Base-by-base conservation (phyloP, 345 rosid genomes). In the Moringa oleifera region DNA sequence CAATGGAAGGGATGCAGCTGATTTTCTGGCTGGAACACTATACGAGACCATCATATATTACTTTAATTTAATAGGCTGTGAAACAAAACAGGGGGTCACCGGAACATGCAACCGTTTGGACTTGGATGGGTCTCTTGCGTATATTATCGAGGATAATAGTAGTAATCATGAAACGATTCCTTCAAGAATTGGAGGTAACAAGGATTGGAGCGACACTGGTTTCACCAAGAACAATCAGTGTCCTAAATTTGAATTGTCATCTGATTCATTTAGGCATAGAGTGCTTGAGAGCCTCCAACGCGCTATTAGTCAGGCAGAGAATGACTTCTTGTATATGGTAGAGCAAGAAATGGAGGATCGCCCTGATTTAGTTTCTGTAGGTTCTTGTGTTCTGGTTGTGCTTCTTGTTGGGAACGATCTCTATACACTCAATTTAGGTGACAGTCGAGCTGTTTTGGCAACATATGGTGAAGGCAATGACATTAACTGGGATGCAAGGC, bases 301-400 rank as follows among this genome's bases (percentile, higher is more conserved):
- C 51, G 95, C 96, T 65, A 77, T 94, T 25, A 65, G 61, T 68
- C 92, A 90, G 74, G 95, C 95, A 7, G 99, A 94, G 60, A 88
- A 71, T 67, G 99, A 94, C 70, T 94, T 83, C 79, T 62, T 94
- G 19, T 70, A 65, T 75, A 90, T 88, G 99, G 95, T 94, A 58
- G 99, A 94, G 79, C 96, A 88, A 79, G 97, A 94, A 79, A 94
- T 88, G 99, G 96, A 90, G 56, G 95, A 88, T 7, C 94, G 99
- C 31, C 99, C 96, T 61, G 99, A 94, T 66, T 69, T 94, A 67
- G 99, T 94, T 61, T 94, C 99, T 0, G 83, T 94, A 17, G 99
- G 99, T 33, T 90, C 92, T 46, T 94, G 99, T 66, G 97, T 90
- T 67, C 59, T 94, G 74, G 85, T 90, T 68, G 83, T 82, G 76